A percentile compares a stretch with the other conserved stretches of the same genome.
Evolutionary conservation across 2,329 filamentous ascomycete species (phyloP).

Genomic region (Rhinocladiella similis): DNA sequence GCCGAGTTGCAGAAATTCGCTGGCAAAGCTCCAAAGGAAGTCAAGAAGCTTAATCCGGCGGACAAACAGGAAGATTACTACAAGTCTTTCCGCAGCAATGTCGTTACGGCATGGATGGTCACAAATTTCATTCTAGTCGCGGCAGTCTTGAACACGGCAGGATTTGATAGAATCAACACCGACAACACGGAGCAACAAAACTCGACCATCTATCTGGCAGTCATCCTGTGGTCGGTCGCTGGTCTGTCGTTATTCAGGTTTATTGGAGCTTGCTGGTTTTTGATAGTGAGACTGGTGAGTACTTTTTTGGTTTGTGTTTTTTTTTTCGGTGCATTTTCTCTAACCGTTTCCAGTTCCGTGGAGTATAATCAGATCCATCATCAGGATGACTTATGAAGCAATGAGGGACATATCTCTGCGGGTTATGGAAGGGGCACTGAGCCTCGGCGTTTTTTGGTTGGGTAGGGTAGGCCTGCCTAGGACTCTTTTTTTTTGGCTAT

Average conservation of each 20-base stretch:
- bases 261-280: constrained; percentile 84
- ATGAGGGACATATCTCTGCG: background rate
- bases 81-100: constrained; percentile 87
- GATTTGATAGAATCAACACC: constrained; percentile 65
- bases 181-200: constrained; percentile 46
- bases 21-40: constrained; percentile 71
- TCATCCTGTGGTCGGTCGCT: constrained; percentile 87
- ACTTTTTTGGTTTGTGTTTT: background rate
- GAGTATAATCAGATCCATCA: constrained; percentile 35
- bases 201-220: constrained; percentile 78
- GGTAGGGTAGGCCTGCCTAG: too few species aligned
- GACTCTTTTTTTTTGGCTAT: too few species aligned
- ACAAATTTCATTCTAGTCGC: constrained; percentile 88
- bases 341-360: constrained; percentile 50
- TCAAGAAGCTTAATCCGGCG: constrained; percentile 47
- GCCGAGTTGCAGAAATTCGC: constrained; percentile 74
- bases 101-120: constrained; percentile 95
- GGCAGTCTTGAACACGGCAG: constrained; percentile 81
- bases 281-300: constrained; percentile 84
- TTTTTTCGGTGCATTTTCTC: constrained; percentile 9
- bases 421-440: background rate
- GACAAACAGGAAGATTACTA: constrained; percentile 98
- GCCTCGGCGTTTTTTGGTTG: constrained; percentile 2
- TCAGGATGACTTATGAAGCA: constrained; percentile 6
- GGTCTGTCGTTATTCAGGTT: constrained; percentile 83